Evolutionary conservation across 1,284 basidiomycete genomes (phyloP).

Genomic region (Ganoderma resinaceum): DNA sequence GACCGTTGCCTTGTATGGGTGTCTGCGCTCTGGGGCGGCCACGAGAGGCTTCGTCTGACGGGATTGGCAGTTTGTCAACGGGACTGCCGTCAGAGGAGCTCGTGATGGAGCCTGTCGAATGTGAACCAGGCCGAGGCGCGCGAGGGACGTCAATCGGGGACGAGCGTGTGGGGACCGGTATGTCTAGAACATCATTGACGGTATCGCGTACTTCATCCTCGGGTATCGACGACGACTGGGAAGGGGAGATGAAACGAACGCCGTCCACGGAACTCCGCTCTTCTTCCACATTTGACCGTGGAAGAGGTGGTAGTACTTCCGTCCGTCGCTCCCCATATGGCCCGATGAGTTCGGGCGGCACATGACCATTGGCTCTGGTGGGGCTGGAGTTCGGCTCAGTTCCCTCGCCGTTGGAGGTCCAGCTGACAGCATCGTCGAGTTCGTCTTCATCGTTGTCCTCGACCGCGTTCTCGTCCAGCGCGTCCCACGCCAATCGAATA

Average conservation of each 20-base stretch:
- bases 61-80: constrained; percentile 46
- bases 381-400: constrained; percentile 39
- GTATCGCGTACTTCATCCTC: constrained; percentile 39
- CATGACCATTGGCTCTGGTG: constrained; percentile 23
- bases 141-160: constrained; percentile 42
- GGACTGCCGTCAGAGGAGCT: constrained; percentile 61
- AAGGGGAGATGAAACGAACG: constrained; percentile 33
- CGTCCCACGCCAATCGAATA: constrained; percentile 58
- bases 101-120: constrained; percentile 45
- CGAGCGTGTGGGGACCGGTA: constrained; percentile 42
- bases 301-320: constrained; percentile 30
- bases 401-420: constrained; percentile 57
- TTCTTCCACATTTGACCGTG: constrained; percentile 26
- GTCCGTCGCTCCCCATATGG: constrained; percentile 40
- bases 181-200: constrained; percentile 39
- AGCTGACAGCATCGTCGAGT: constrained; percentile 46
- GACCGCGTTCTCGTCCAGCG: constrained; percentile 42
- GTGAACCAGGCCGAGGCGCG: constrained; percentile 38
- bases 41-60: constrained; percentile 46
- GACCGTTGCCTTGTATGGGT: constrained; percentile 60
- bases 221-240: constrained; percentile 24
- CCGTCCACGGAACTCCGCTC: constrained; percentile 24
- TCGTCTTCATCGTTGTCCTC: constrained; percentile 33
- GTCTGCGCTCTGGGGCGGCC: constrained; percentile 63
- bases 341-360: constrained; percentile 38